A percentile compares a stretch with the other conserved stretches of the same genome.
These are phyloP conservation scores for Nymphaea thermarum DNA, from an alignment of 164 flowering plant genomes.

Conservation along the genomic window DNA sequence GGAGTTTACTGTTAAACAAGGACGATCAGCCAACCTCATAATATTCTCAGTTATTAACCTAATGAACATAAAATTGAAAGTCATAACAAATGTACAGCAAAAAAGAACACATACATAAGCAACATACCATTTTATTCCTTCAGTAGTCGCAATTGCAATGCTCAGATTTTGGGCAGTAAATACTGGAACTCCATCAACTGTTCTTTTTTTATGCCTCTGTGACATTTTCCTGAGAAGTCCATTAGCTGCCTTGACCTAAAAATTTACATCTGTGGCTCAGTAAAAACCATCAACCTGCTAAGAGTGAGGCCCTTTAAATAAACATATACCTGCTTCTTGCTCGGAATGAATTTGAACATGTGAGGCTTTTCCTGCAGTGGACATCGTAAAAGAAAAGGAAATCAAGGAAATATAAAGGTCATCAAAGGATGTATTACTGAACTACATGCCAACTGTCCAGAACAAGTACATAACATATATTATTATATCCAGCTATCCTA, in stretches of 20 bases:
- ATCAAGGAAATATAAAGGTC: neutral
- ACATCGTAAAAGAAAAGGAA: neutral
- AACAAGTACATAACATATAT: too few species aligned
- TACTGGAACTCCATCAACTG: slow-evolving; percentile 83
- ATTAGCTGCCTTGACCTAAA: slow-evolving; percentile 82
- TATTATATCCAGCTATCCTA: too few species aligned
- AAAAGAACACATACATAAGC: neutral
- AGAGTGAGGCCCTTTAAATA: neutral
- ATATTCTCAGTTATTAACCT: too few species aligned
- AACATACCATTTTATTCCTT: slow-evolving; percentile 81
- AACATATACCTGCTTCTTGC: slow-evolving; percentile 61
- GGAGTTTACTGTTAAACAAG: too few species aligned
- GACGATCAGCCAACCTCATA: too few species aligned
- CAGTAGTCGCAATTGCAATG: slow-evolving; percentile 79
- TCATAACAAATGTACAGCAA: too few species aligned
- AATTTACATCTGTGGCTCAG: slow-evolving; percentile 1
- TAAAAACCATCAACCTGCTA: neutral
- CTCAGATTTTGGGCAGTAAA: slow-evolving; percentile 89
- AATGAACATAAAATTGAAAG: too few species aligned
- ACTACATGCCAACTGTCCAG: too few species aligned
- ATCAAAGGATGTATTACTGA: too few species aligned
- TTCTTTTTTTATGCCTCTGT: slow-evolving; percentile 27
- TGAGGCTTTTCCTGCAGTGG: slow-evolving; percentile 76
- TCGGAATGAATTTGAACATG: slow-evolving; percentile 85
- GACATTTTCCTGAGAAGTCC: slow-evolving; percentile 55